These are phyloP conservation scores for Eudorina sp. DNA, from an alignment of 139 green algal species.

Conservation along the genomic window DNA sequence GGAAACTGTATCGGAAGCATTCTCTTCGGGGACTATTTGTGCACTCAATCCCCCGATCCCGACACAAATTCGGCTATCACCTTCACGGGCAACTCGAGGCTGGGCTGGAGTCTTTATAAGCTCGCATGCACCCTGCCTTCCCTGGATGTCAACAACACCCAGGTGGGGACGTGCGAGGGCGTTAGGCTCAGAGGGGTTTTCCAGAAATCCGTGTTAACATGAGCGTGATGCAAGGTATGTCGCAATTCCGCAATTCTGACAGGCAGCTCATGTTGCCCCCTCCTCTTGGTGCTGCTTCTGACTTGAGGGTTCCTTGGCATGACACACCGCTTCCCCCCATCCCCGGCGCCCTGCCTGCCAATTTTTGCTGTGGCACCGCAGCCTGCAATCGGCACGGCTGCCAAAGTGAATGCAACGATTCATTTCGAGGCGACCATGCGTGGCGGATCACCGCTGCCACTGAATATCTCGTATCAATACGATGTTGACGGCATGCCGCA, in stretches of 20 bases:
- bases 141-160: not conserved
- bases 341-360: not conserved
- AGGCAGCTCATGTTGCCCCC: too few species aligned
- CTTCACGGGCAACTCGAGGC: not conserved
- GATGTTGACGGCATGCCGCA: constrained; percentile 44
- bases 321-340: not conserved
- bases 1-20: constrained; percentile 17
- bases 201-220: too few species aligned
- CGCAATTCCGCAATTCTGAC: too few species aligned
- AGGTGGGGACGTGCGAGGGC: constrained; percentile 3
- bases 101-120: not conserved
- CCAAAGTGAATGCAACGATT: constrained; percentile 40
- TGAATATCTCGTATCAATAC: not conserved
- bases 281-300: too few species aligned
- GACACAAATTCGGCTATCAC: not conserved
- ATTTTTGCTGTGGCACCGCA: too few species aligned
- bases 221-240: too few species aligned
- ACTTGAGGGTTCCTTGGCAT: too few species aligned
- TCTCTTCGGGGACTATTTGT: constrained; percentile 39
- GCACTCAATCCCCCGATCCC: not conserved
- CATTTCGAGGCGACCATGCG: constrained; percentile 55
- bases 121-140: constrained; percentile 1
- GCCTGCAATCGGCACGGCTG: constrained; percentile 46
- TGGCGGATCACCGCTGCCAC: not conserved
- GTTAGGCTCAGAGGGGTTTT: not conserved